Evolutionary conservation across 495 filamentous ascomycete genomes (phyloP).

Genomic region (Xylaria acuta): DNA sequence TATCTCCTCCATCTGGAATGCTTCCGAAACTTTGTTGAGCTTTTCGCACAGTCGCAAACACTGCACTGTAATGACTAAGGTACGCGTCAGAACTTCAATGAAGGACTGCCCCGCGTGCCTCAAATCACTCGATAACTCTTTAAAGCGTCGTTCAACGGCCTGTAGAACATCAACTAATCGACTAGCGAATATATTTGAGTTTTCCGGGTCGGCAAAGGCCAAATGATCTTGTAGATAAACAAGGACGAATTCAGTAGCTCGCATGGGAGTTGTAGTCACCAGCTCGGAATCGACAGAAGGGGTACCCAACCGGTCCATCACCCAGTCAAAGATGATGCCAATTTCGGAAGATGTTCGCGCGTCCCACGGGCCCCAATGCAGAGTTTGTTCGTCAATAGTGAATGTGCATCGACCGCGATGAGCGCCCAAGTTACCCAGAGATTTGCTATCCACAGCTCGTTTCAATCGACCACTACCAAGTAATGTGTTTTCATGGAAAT

Average conservation of each 20-base stretch:
- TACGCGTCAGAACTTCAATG: slow-evolving; percentile 39
- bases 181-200: slow-evolving; percentile 47
- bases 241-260: slow-evolving; percentile 49
- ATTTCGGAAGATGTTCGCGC: slow-evolving; percentile 72
- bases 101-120: slow-evolving; percentile 27
- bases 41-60: slow-evolving; percentile 44
- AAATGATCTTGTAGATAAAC: slow-evolving; percentile 48
- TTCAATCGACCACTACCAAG: slow-evolving; percentile 74
- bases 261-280: slow-evolving; percentile 25
- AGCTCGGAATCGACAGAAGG: slow-evolving; percentile 10
- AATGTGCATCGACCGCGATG: slow-evolving; percentile 44
- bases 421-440: slow-evolving; percentile 35
- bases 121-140: slow-evolving; percentile 28
- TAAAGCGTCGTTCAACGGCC: slow-evolving; percentile 45
- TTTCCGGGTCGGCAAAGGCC: slow-evolving; percentile 38
- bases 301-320: slow-evolving; percentile 52
- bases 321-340: slow-evolving; percentile 62
- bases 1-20: slow-evolving; percentile 50
- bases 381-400: slow-evolving; percentile 53
- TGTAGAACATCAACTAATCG: slow-evolving; percentile 54
- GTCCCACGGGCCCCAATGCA: slow-evolving; percentile 74
- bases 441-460: slow-evolving; percentile 52
- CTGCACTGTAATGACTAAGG: slow-evolving; percentile 38
- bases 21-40: slow-evolving; percentile 35
- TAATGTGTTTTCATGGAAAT: slow-evolving; percentile 77